Conservation (phyloP, 257 asterid species). For the Solanum rostratum region DNA sequence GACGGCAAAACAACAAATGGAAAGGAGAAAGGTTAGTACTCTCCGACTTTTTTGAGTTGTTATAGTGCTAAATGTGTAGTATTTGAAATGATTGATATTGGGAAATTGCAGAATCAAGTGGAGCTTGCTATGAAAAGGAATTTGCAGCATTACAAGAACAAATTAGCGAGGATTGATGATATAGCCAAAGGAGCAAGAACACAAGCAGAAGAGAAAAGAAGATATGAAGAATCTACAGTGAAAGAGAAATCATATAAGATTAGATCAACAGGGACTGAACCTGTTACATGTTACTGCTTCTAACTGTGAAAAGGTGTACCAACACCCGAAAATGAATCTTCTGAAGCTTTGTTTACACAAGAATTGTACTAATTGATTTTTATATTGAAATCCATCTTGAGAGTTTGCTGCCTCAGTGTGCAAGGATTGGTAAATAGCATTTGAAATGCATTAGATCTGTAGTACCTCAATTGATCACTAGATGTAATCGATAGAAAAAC, state of each 20-base stretch:
- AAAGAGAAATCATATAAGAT: constrained; percentile 40
- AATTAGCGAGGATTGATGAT: constrained; percentile 41
- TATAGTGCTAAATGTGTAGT: background rate
- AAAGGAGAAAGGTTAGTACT: constrained; percentile 43
- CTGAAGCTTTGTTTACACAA: background rate
- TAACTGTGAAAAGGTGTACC: background rate
- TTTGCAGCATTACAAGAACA: constrained; percentile 40
- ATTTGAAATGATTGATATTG: background rate
- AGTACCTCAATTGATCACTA: background rate
- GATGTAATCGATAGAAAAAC: background rate
- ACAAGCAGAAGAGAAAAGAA: constrained; percentile 42
- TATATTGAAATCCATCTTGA: background rate
- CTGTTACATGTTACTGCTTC: constrained; percentile 45
- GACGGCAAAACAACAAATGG: constrained; percentile 32
- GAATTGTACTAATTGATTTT: background rate
- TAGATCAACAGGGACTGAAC: constrained; percentile 27
- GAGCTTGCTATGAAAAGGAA: constrained; percentile 39
- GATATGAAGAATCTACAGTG: constrained; percentile 26
- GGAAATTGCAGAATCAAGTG: constrained; percentile 25
- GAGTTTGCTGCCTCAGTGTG: background rate
- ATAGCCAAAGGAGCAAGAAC: constrained; percentile 41
- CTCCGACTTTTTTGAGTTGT: background rate
- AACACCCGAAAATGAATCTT: background rate
- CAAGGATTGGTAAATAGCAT: background rate
- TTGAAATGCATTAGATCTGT: background rate